phyloP scores from a whole-genome alignment of 2,329 filamentous ascomycete genomes.

The Epichloe gansuensis region DNA sequence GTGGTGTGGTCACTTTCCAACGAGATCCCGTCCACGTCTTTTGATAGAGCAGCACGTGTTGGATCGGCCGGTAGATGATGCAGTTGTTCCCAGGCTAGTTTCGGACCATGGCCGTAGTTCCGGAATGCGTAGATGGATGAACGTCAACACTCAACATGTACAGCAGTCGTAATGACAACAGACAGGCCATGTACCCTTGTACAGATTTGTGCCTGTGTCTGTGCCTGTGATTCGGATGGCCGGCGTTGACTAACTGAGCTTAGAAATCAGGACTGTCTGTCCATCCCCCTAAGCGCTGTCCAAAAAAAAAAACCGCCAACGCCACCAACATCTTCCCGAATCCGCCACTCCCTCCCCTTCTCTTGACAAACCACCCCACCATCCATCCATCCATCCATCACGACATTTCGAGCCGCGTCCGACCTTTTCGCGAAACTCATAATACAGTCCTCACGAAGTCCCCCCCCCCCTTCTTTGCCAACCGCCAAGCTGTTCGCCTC shows the following conservation, averaged over 20 bases:
- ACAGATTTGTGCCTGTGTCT: too few relatives aligned
- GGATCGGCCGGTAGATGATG: too few relatives aligned
- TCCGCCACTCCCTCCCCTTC: too few relatives aligned
- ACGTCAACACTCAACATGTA: background rate
- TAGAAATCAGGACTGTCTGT: constrained; percentile 9
- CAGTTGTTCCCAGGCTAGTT: background rate
- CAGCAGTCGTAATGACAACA: background rate
- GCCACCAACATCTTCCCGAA: too few relatives aligned
- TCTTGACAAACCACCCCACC: too few relatives aligned
- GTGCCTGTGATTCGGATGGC: too few relatives aligned
- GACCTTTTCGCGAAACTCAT: background rate
- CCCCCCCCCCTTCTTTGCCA: background rate
- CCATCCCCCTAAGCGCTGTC: too few relatives aligned
- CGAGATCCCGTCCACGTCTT: too few relatives aligned
- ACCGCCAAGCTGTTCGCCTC: constrained; percentile 87
- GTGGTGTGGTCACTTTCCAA: background rate
- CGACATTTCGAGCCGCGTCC: background rate
- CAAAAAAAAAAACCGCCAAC: too few relatives aligned
- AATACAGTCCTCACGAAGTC: too few relatives aligned
- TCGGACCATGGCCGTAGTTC: background rate
- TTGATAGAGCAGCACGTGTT: too few relatives aligned
- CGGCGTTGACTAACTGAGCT: constrained; percentile 1
- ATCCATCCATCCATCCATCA: background rate
- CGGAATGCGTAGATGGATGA: background rate
- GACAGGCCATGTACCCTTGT: too few relatives aligned